Percentiles rank a stretch among this genome's conserved stretches.
Evolutionary conservation across 371 early-diverging fungal species (phyloP).

Genomic region (Lichtheimia corymbifera): DNA sequence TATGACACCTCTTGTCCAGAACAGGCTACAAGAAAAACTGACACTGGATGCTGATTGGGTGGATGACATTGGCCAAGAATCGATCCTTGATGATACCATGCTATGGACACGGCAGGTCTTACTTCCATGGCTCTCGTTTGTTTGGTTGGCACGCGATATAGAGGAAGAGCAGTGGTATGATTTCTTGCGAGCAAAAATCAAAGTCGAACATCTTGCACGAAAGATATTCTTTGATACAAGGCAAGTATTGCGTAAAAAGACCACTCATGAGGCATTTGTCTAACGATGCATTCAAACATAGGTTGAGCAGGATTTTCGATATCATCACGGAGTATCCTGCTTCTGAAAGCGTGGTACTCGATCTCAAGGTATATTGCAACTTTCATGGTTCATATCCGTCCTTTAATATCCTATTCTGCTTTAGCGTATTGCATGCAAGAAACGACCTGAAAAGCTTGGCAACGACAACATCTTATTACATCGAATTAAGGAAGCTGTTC

Average conservation of each 20-base stretch:
- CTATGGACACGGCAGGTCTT: constrained; percentile 13
- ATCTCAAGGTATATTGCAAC: constrained; percentile 26
- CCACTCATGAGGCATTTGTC: neutral
- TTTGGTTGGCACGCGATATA: neutral
- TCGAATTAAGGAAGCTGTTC: constrained; percentile 19
- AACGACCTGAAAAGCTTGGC: constrained; percentile 1
- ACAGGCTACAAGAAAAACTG: neutral
- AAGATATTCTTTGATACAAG: constrained; percentile 19
- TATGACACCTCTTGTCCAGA: constrained; percentile 1
- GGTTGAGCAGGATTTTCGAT: constrained; percentile 31
- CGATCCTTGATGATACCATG: neutral
- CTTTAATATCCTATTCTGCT: too few relatives aligned
- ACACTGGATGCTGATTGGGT: neutral
- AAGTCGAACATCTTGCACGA: constrained; percentile 13
- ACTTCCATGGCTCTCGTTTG: constrained; percentile 22
- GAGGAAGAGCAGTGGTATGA: constrained; percentile 15
- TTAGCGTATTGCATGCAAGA: constrained; percentile 1
- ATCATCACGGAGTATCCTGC: constrained; percentile 40
- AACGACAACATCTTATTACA: neutral
- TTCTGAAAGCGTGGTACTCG: constrained; percentile 23
- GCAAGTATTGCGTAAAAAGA: constrained; percentile 6
- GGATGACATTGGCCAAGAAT: neutral
- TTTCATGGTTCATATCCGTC: too few relatives aligned
- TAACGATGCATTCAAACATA: neutral
- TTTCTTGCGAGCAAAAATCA: constrained; percentile 19